Evolutionary conservation across 73 alveolate genomes (phyloP), one percentile per base, ranked within the genome.

Genomic region (Paramecium caudatum): DNA sequence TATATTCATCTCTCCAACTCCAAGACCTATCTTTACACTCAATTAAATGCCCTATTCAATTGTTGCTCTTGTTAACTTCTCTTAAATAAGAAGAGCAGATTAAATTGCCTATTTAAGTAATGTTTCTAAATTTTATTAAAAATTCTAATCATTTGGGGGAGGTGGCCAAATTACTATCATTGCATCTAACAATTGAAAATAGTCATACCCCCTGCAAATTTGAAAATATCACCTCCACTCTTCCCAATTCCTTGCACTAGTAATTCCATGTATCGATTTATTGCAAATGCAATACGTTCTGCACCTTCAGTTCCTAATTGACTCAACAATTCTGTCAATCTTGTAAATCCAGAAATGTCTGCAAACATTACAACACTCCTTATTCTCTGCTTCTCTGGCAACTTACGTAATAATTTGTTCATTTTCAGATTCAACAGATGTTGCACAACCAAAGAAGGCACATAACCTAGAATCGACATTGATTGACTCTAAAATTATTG

Each of bases 141-240:
- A 78, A 19, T 65, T 91, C 25, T 39, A 6, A 62, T 86, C 93
- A 17, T 65, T 25, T 27, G 82, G 82, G 19, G 93, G 93, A 8
- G 93, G 93, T 36, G 99, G 99, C 99, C 99, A 97, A 63, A 97
- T 95, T 45, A 97, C 99, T 84, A 96, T 94, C 97, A 97, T 91
- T 3, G 99, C 99, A 90, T 97, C 99, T 74, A n/a, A 5, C 5
- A 9, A 37, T 27, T 4, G 16, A 41, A 27, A 5, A 41, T 15
- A 15, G 49, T 1, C 15, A 16, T 74, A 74, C 88, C 88, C 46
- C 99, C 99, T 17, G 96, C 99, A 88, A 96, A 96, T 91, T 97
- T 97, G 62, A 97, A 95, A 5, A 97, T 96, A 92, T 97, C 99
- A 27, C 99, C 99, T 4, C 99, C 99, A 94, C 94, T 92, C 69